These are phyloP conservation scores for Aspergillus baeticus DNA, from an alignment of 495 filamentous ascomycete species.

Conservation along the genomic window DNA sequence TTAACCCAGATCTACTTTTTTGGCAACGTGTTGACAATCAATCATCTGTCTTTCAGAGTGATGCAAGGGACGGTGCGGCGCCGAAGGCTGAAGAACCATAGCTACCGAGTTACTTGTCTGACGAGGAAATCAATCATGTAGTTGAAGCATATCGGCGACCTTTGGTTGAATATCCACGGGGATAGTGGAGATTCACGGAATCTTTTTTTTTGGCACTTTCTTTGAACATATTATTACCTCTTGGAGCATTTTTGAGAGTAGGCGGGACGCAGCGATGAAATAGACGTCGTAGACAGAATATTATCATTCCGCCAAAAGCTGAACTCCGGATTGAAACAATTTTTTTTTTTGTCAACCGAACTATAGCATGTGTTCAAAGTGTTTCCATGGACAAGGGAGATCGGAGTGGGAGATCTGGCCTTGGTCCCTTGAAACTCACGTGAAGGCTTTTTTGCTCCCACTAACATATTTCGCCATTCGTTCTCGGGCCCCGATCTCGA, in stretches of 20 bases:
- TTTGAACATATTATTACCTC: not conserved
- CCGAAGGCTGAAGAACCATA: conserved; percentile 34
- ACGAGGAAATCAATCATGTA: conserved; percentile 69
- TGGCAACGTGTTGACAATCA: conserved; percentile 63
- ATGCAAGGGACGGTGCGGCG: conserved; percentile 18
- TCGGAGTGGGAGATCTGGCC: conserved; percentile 26
- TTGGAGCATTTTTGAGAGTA: too few species aligned
- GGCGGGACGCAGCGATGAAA: too few species aligned
- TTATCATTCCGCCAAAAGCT: too few species aligned
- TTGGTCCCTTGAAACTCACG: conserved; percentile 19
- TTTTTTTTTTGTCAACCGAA: not conserved
- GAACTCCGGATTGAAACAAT: not conserved
- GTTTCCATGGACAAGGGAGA: not conserved
- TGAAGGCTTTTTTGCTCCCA: conserved; percentile 7
- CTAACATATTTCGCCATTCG: not conserved
- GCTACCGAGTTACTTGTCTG: conserved; percentile 70
- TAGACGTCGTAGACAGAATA: too few species aligned
- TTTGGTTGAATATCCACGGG: conserved; percentile 34
- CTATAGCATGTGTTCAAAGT: not conserved
- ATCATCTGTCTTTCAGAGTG: conserved; percentile 5
- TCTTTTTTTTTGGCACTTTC: not conserved
- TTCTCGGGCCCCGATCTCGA: not conserved
- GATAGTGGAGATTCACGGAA: not conserved
- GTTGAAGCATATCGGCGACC: conserved; percentile 59
- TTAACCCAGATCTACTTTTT: conserved; percentile 76